phyloP scores from a whole-genome alignment of 441 rosid genomes.

The Jatropha podagrica region DNA sequence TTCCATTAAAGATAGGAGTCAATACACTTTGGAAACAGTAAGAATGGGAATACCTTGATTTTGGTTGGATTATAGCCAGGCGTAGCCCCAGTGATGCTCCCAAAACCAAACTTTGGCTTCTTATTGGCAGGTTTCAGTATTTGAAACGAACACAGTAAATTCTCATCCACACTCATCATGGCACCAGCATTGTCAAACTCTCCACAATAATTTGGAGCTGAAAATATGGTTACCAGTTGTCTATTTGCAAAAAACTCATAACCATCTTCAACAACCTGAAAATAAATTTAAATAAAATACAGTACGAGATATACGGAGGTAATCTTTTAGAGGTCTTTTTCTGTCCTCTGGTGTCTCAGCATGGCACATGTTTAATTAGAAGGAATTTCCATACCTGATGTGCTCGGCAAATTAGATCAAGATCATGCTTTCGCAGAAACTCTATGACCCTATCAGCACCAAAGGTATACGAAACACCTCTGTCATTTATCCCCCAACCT shows the following conservation, averaged over 20 bases:
- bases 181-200: constrained; percentile 75
- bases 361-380: not conserved
- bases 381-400: constrained; percentile 47
- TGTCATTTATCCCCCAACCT: constrained; percentile 60
- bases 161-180: constrained; percentile 63
- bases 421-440: constrained; percentile 52
- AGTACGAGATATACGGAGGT: not conserved
- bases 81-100: constrained; percentile 17
- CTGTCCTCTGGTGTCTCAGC: not conserved
- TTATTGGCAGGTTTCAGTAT: constrained; percentile 56
- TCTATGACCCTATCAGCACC: constrained; percentile 56
- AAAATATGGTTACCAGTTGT: constrained; percentile 62
- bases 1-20: not conserved
- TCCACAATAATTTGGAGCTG: constrained; percentile 69
- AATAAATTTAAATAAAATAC: constrained; percentile 8
- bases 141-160: constrained; percentile 60
- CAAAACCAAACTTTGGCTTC: constrained; percentile 36
- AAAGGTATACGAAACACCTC: constrained; percentile 63
- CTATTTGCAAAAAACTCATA: constrained; percentile 62
- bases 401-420: constrained; percentile 63
- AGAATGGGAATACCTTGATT: constrained; percentile 47
- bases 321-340: not conserved
- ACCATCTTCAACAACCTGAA: constrained; percentile 72
- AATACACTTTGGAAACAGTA: not conserved
- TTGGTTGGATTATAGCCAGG: constrained; percentile 18